These are phyloP conservation scores for Fusarium sp. DNA, from an alignment of 2,329 filamentous ascomycete species.

Conservation along the genomic window DNA sequence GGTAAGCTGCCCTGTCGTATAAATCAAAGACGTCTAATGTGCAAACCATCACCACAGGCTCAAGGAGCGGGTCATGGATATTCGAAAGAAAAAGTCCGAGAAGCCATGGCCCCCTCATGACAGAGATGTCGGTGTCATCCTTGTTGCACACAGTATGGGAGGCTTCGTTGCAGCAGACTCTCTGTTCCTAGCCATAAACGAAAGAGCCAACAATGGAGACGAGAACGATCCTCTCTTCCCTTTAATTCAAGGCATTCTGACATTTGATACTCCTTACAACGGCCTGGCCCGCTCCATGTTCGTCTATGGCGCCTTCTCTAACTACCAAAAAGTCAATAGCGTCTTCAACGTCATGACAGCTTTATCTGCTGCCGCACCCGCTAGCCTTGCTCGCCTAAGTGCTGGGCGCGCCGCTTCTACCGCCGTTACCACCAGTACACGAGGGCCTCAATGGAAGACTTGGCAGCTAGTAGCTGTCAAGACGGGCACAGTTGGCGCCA, in stretches of 20 bases:
- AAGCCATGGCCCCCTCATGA: slow-evolving; percentile 83
- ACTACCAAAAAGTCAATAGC: slow-evolving; percentile 66
- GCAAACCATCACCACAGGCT: slow-evolving; percentile 64
- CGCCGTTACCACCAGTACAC: slow-evolving; percentile 37
- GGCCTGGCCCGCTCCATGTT: slow-evolving; percentile 71
- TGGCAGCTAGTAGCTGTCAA: slow-evolving; percentile 78
- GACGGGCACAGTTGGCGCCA: slow-evolving; percentile 83
- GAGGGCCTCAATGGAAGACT: slow-evolving; percentile 60
- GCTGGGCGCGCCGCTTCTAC: slow-evolving; percentile 34
- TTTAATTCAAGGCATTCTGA: slow-evolving; percentile 80
- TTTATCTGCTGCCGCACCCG: slow-evolving; percentile 60
- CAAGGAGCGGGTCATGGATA: slow-evolving; percentile 82
- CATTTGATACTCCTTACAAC: slow-evolving; percentile 88
- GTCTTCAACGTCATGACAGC: slow-evolving; percentile 69
- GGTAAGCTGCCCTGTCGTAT: slow-evolving; percentile 48
- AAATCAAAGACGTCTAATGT: not conserved
- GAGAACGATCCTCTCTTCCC: slow-evolving; percentile 73
- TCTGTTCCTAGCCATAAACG: slow-evolving; percentile 77
- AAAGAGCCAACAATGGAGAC: slow-evolving; percentile 60
- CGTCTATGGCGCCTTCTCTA: slow-evolving; percentile 69
- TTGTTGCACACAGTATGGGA: slow-evolving; percentile 87
- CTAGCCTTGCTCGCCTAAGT: slow-evolving; percentile 52
- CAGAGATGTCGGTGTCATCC: slow-evolving; percentile 80
- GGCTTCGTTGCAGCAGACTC: slow-evolving; percentile 88
- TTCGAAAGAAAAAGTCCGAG: slow-evolving; percentile 74